phyloP scores from a whole-genome alignment of 108 stramenopile species.

The Nitzschia palea region DNA sequence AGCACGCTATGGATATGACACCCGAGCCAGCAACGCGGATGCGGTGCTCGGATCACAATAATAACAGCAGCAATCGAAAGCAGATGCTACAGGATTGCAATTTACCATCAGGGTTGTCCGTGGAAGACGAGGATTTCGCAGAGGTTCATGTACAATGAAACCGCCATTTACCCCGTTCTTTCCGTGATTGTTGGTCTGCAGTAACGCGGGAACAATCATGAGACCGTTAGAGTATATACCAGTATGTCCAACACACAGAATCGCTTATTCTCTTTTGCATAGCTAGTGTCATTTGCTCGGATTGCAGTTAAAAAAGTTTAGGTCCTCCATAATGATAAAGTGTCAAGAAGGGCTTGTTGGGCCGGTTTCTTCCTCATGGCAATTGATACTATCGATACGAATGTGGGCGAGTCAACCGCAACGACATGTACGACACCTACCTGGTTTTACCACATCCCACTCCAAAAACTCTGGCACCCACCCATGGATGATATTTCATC shows the following conservation, averaged over 20 bases:
- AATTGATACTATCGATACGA: neutral
- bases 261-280: neutral
- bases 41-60: neutral
- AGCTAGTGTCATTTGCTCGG: slow-evolving; percentile 22
- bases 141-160: neutral
- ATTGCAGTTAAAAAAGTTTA: slow-evolving; percentile 47
- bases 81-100: slow-evolving; percentile 13
- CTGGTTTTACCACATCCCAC: neutral
- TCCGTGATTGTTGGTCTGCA: neutral
- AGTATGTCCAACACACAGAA: too few relatives aligned
- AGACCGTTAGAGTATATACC: neutral
- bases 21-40: neutral
- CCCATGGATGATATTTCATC: too few relatives aligned
- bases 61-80: neutral
- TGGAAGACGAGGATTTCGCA: neutral
- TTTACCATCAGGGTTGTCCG: slow-evolving; percentile 23
- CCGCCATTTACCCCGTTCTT: neutral
- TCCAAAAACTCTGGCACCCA: neutral
- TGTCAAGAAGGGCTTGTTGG: slow-evolving; percentile 35
- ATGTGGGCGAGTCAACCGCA: neutral
- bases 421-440: neutral
- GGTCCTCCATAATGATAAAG: slow-evolving; percentile 1
- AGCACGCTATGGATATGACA: neutral
- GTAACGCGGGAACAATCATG: too few relatives aligned
- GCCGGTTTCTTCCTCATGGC: slow-evolving; percentile 34